These are phyloP conservation scores for Hymenoscyphus infarciens DNA, from an alignment of 2,329 filamentous ascomycete genomes.

Conservation along the genomic window DNA sequence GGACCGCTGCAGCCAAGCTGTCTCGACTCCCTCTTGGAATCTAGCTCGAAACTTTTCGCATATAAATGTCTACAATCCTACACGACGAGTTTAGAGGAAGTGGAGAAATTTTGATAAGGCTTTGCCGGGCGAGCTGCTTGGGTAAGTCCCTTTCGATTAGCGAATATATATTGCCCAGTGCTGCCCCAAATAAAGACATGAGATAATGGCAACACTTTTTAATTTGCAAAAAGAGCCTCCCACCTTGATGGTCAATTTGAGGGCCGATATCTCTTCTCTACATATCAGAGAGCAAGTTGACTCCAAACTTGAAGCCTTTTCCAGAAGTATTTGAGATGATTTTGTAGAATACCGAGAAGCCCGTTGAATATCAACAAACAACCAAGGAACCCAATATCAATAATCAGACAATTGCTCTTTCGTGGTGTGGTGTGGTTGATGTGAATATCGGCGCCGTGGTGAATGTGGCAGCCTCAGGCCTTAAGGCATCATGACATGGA, in stretches of 20 bases:
- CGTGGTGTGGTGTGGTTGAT: not conserved
- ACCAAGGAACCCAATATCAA: not conserved
- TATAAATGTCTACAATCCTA: not conserved
- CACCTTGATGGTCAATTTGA: too few relatives aligned
- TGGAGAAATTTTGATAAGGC: not conserved
- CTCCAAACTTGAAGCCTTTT: too few relatives aligned
- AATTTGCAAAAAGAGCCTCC: too few relatives aligned
- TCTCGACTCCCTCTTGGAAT: not conserved
- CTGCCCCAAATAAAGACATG: not conserved
- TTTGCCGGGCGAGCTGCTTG: not conserved
- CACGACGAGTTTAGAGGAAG: not conserved
- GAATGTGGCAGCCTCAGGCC: not conserved
- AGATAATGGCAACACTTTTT: too few relatives aligned
- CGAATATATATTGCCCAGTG: not conserved
- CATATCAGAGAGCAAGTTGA: too few relatives aligned
- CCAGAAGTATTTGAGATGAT: too few relatives aligned
- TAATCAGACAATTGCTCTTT: not conserved
- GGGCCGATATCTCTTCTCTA: too few relatives aligned
- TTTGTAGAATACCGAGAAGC: too few relatives aligned
- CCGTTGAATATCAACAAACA: too few relatives aligned
- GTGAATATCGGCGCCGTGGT: not conserved
- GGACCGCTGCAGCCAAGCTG: slow-evolving; percentile 1
- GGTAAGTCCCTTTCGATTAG: not conserved
- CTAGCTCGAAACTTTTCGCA: not conserved
- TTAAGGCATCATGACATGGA: not conserved